These are phyloP conservation scores for Phaffia rhodozyma DNA, from an alignment of 1,284 basidiomycete genomes.

Conservation along the genomic window DNA sequence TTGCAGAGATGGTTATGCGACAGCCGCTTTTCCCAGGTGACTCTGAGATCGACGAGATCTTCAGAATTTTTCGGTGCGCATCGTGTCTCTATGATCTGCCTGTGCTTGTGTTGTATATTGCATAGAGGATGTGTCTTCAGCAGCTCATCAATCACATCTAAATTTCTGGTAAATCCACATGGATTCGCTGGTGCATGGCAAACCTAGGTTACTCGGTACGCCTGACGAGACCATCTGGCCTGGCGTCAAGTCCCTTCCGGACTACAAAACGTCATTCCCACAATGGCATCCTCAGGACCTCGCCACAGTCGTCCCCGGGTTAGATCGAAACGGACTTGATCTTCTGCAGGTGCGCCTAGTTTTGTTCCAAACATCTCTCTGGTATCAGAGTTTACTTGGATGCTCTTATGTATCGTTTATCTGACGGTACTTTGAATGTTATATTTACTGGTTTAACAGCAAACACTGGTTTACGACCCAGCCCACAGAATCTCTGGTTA, in stretches of 20 bases:
- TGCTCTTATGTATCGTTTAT: neutral
- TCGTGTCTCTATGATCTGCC: no score
- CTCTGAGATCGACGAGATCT: slow-evolving; percentile 99
- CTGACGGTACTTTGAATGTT: neutral
- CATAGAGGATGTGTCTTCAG: neutral
- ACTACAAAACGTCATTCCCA: slow-evolving; percentile 95
- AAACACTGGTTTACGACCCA: slow-evolving; percentile 81
- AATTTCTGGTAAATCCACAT: neutral
- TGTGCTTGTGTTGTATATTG: neutral
- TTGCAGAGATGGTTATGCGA: slow-evolving; percentile 35
- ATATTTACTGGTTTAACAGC: slow-evolving; percentile 35
- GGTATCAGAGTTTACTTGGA: slow-evolving; percentile 12
- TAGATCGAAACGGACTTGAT: slow-evolving; percentile 63
- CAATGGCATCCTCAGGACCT: slow-evolving; percentile 67
- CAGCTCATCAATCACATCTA: neutral
- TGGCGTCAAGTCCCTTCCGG: slow-evolving; percentile 74
- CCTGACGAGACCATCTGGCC: slow-evolving; percentile 89
- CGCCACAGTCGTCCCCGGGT: slow-evolving; percentile 49
- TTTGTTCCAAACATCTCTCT: slow-evolving; percentile 1
- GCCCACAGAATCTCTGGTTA: slow-evolving; percentile 83
- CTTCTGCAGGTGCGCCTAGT: slow-evolving; percentile 50
- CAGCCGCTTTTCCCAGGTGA: slow-evolving; percentile 93
- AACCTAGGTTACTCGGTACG: slow-evolving; percentile 72
- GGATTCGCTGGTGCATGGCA: slow-evolving; percentile 2
- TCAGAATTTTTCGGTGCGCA: slow-evolving; percentile 87